Conservation (phyloP, 2,329 filamentous ascomycete species). For the Exophiala aquamarina region DNA sequence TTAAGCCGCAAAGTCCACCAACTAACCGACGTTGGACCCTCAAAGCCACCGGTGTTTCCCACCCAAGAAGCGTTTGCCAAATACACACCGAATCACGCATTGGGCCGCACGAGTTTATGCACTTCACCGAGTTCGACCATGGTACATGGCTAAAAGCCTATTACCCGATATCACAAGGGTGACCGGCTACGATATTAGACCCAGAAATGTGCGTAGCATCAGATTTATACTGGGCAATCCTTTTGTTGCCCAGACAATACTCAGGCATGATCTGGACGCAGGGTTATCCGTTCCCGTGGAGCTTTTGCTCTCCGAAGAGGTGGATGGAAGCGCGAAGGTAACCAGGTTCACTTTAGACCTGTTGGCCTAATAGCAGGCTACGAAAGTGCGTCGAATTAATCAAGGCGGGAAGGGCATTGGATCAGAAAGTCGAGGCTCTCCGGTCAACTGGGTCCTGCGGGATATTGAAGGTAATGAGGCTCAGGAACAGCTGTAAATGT, state of each 20-base stretch:
- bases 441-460: conserved; percentile 10
- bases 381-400: conserved; percentile 14
- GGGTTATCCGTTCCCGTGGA: conserved; percentile 19
- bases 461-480: background rate
- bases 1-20: background rate
- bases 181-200: conserved; percentile 1
- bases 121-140: conserved; percentile 20
- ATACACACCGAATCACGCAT: conserved; percentile 2
- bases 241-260: conserved; percentile 15
- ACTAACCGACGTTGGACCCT: background rate
- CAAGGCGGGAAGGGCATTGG: conserved; percentile 12
- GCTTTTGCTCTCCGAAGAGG: conserved; percentile 15
- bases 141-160: conserved; percentile 13
- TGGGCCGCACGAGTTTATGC: conserved; percentile 18
- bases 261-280: conserved; percentile 16
- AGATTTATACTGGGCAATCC: conserved; percentile 19
- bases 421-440: conserved; percentile 12
- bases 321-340: conserved; percentile 6
- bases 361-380: conserved; percentile 13
- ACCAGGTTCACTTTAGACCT: conserved; percentile 14
- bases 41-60: background rate
- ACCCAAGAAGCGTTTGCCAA: conserved; percentile 3
- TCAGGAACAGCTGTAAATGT: background rate
- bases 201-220: conserved; percentile 5
- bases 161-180: conserved; percentile 4